Conservation (phyloP, 768 basidiomycete genomes). For the Lepiota venenata region DNA sequence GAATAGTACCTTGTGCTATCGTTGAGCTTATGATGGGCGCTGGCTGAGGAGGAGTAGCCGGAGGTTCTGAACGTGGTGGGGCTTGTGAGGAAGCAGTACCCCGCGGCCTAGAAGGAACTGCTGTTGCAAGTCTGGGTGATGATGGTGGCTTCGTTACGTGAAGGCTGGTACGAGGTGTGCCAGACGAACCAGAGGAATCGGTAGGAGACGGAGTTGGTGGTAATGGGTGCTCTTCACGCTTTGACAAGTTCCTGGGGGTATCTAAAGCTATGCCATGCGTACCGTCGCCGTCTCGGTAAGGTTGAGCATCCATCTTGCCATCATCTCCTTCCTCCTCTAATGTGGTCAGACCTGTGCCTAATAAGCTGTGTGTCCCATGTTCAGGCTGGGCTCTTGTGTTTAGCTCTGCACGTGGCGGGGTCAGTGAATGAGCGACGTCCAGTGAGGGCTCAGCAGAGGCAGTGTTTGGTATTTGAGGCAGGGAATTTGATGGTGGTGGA, state of each 20-base stretch:
- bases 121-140: conserved; percentile 47
- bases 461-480: conserved; percentile 54
- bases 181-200: conserved; percentile 23
- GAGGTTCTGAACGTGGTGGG: conserved; percentile 33
- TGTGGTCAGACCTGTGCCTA: conserved; percentile 30
- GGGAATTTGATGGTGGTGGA: conserved; percentile 59
- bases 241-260: conserved; percentile 34
- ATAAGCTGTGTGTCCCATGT: background rate
- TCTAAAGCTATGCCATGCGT: conserved; percentile 31
- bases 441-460: conserved; percentile 22
- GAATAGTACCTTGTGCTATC: conserved; percentile 62
- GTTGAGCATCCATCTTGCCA: conserved; percentile 16
- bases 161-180: conserved; percentile 29
- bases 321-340: conserved; percentile 61
- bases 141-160: conserved; percentile 35
- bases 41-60: conserved; percentile 21
- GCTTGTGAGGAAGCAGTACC: conserved; percentile 44
- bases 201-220: conserved; percentile 58
- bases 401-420: conserved; percentile 31
- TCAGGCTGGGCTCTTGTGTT: conserved; percentile 22
- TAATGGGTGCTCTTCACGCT: conserved; percentile 59
- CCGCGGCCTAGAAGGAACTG: conserved; percentile 48
- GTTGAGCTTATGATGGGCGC: conserved; percentile 54
- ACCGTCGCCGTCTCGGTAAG: conserved; percentile 20
- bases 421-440: conserved; percentile 21